Base-by-base conservation (phyloP, 192 early-diverging fungal genomes). In the Phycomyces nitens region DNA sequence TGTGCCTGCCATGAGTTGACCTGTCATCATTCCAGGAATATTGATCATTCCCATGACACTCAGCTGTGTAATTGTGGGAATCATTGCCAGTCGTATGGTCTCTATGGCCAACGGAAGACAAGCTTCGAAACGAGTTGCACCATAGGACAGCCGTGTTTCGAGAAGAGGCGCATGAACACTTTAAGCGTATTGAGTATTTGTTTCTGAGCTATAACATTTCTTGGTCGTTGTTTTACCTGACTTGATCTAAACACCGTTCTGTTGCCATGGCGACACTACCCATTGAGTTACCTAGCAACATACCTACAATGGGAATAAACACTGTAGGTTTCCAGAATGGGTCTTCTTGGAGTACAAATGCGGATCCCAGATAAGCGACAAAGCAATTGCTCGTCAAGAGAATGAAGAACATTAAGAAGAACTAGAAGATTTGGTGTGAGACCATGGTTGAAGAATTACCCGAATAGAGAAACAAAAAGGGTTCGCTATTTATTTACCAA, bases 251-350 rank as follows among this genome's bases (percentile, higher is more conserved):
- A 18, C 84, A 83, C 7, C 74, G 58, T 16, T 82, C 77, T 55
- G 86, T 76, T 0, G 84, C 90, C 51, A 92, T 74, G 12, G 89
- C 83, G 42, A 86, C 82, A 16, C 84, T 87, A 11, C 84, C 84
- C 83, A 92, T 88, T 43, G 81, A 76, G 66, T 91, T 94, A 29
- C 91, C 92, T 15, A 94, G 82, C 29, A 96, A 70, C 94, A 96
- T 96, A 26, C 91, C 94, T 7, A 96, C 75, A 0, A 88, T 92
- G n/a, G 93, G 91, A 50, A 95, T 90, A 59, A 92, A 95, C 69
- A 88, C 84, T 20, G 75, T 76, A 5, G 93, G 88, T 15, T 80
- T 74, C 65, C 82, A 89, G 55, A 89, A 85, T 3, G 91, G 91
- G 21, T 70, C 64, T 64, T 86, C 84, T 21, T 84, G 80, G 62